These are phyloP conservation scores for Lachnellula cervina DNA, from an alignment of 2,329 filamentous ascomycete genomes.

Conservation along the genomic window DNA sequence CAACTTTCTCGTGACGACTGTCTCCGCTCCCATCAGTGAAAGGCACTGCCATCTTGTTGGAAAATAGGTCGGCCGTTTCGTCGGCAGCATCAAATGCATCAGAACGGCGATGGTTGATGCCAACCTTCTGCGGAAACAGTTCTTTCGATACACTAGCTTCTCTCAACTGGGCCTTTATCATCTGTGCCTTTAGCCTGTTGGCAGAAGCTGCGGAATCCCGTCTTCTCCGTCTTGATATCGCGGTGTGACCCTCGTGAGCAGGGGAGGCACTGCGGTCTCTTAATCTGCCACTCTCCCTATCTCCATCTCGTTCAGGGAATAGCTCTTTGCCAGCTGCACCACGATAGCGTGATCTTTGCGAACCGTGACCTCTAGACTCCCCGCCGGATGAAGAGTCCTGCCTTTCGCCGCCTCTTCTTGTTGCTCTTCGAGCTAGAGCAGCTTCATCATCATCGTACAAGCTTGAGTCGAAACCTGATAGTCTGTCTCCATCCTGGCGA, in stretches of 20 bases:
- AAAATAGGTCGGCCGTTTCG: conserved; percentile 47
- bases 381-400: conserved; percentile 30
- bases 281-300: conserved; percentile 27
- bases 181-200: conserved; percentile 42
- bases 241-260: conserved; percentile 35
- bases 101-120: conserved; percentile 41
- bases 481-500: conserved; percentile 43
- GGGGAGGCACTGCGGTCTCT: conserved; percentile 32
- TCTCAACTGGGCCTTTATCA: conserved; percentile 35
- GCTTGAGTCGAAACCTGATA: conserved; percentile 62
- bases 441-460: conserved; percentile 73
- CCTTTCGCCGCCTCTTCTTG: conserved; percentile 28
- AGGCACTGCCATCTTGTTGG: conserved; percentile 44
- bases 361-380: conserved; percentile 24
- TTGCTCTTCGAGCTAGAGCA: conserved; percentile 29
- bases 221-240: conserved; percentile 30
- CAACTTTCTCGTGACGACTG: conserved; percentile 10
- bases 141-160: conserved; percentile 36
- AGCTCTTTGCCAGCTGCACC: conserved; percentile 49
- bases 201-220: conserved; percentile 26
- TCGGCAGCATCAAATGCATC: conserved; percentile 50
- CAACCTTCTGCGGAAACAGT: conserved; percentile 49
- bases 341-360: conserved; percentile 12
- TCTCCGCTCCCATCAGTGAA: conserved; percentile 42
- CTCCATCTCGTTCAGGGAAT: conserved; percentile 44